A percentile compares a stretch with the other conserved stretches of the same genome.
These are phyloP conservation scores for Rosa persica DNA, from an alignment of 306 rosid genomes.

Conservation along the genomic window DNA sequence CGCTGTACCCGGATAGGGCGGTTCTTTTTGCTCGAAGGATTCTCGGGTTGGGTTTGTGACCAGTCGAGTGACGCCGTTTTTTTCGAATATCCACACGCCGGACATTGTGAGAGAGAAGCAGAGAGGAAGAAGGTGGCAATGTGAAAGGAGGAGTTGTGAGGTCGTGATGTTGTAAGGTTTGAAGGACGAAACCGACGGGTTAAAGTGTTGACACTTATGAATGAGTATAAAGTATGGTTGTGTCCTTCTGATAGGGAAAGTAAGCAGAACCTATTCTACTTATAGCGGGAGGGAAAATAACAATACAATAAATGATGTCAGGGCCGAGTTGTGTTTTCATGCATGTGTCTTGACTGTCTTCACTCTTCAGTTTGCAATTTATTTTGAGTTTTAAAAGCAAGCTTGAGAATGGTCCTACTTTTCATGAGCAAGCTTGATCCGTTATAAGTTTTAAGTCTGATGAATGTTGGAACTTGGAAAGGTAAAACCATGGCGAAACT, in stretches of 20 bases:
- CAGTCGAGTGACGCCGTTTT: constrained; percentile 76
- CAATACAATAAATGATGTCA: neutral
- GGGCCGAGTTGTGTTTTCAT: neutral
- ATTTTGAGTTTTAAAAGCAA: too few species aligned
- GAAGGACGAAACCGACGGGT: neutral
- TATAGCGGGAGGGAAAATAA: neutral
- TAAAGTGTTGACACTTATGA: neutral
- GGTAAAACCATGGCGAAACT: too few species aligned
- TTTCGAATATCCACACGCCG: constrained; percentile 91
- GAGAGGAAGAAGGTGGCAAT: neutral
- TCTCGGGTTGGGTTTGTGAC: constrained; percentile 75
- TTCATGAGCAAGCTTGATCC: too few species aligned
- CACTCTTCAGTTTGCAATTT: neutral
- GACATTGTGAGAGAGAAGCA: constrained; percentile 46
- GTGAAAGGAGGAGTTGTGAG: neutral
- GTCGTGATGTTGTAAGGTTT: neutral
- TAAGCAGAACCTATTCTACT: neutral
- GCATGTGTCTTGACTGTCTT: neutral
- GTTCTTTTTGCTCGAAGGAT: constrained; percentile 65
- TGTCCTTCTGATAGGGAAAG: constrained; percentile 9
- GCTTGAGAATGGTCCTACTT: neutral
- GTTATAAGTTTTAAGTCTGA: too few species aligned
- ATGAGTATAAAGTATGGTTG: neutral
- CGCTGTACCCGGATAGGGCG: constrained; percentile 51
- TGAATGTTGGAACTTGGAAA: too few species aligned